A percentile compares a stretch with the other conserved stretches of the same genome.
Evolutionary conservation across 2,329 filamentous ascomycete genomes (phyloP).

Genomic region (Venturia carpophila): DNA sequence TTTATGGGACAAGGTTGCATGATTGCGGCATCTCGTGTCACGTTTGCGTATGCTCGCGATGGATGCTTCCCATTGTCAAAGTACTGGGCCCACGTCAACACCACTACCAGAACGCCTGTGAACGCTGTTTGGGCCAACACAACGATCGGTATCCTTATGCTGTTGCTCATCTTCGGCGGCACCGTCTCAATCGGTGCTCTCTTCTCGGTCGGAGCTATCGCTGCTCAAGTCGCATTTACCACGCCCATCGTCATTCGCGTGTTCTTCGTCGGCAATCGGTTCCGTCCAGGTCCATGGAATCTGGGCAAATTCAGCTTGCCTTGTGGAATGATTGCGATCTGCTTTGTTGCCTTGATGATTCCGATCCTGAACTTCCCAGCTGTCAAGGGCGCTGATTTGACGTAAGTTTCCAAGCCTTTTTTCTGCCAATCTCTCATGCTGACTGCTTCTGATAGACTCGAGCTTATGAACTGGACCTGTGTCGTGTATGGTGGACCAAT

Average conservation of each 20-base stretch:
- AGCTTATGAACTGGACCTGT: conserved; percentile 61
- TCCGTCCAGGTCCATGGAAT: conserved; percentile 62
- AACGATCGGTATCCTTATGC: conserved; percentile 49
- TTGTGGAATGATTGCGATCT: conserved; percentile 49
- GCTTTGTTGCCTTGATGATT: conserved; percentile 58
- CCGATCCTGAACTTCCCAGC: conserved; percentile 60
- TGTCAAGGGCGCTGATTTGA: conserved; percentile 47
- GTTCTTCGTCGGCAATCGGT: conserved; percentile 53
- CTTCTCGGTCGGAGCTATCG: conserved; percentile 63
- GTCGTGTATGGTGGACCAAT: conserved; percentile 60
- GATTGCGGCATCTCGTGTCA: conserved; percentile 59
- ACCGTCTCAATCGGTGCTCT: conserved; percentile 56
- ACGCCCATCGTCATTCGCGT: conserved; percentile 52
- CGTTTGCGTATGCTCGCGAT: conserved; percentile 66
- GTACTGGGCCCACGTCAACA: conserved; percentile 54
- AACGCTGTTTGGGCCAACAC: conserved; percentile 64
- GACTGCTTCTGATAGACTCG: conserved; percentile 27
- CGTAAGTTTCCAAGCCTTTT: conserved; percentile 29
- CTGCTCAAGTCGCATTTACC: conserved; percentile 55
- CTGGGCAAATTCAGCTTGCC: conserved; percentile 52
- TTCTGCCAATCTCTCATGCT: neutral
- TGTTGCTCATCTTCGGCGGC: conserved; percentile 59
- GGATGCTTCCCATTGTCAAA: conserved; percentile 57
- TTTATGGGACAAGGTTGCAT: conserved; percentile 68
- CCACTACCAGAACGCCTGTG: conserved; percentile 55